Base-by-base conservation (phyloP, 192 early-diverging fungal genomes). In the Coemansia sp. region DNA sequence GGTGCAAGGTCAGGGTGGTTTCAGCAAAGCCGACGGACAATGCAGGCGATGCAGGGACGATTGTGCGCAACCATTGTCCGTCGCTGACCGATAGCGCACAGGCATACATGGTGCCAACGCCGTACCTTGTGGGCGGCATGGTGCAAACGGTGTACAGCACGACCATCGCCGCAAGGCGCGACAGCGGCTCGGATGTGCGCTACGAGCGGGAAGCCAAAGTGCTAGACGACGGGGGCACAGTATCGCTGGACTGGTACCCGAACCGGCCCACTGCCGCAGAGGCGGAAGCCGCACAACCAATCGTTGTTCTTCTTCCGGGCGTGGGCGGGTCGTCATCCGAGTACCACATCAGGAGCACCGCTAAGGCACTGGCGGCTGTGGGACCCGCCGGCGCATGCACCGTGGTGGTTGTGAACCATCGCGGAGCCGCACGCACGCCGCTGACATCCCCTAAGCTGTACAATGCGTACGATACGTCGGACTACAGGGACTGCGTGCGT, bases 311-410 rank as follows among this genome's bases (percentile, higher is more conserved):
- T 10, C 72, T 93, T 16, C 92, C 96, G 59, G 95, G 96, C 2
- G 70, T 98, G 52, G 95, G 94, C 30, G 96, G 96, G n/a, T 93
- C 93, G 36, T 91, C 89, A 7, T 89, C 93, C 73, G 94, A 97
- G 75, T 89, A 88, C n/a, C 96, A 95, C 63, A 87, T 98, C 18
- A 88, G 90, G 15, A 84, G 89, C 21, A 45, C 95, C 58, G 84
- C 91, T 30, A 84, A 89, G 62, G 61, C 66, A 15, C 77, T 92
- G 64, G 6, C 24, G 0, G 15, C 16, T 2, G 21, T 49, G n/a
- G 60, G 58, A 48, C 62, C 71, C 4, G 76, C 76, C 8, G 66
- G 78, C n/a, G 83, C 87, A 26, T 93, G 89, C 80, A 84, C 87
- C 12, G 85, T 86, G 12, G 93, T 92, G 0, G 93, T 76, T 3